Percentiles rank a stretch among this genome's conserved stretches.
Conservation (phyloP, 2,329 filamentous ascomycete species). For the Geosmithia putterillii region DNA sequence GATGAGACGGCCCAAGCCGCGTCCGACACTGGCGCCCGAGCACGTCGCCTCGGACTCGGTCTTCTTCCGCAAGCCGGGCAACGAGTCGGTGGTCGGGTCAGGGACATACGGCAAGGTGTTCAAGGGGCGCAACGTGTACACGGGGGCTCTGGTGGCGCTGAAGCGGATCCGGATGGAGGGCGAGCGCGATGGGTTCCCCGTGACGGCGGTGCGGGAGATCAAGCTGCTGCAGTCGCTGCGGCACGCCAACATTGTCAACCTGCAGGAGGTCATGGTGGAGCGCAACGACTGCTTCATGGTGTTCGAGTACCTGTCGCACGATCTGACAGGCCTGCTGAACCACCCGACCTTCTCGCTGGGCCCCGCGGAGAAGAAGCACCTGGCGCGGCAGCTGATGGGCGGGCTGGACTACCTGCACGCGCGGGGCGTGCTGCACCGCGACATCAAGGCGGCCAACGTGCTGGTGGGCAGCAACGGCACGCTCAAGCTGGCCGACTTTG, state of each 20-base stretch:
- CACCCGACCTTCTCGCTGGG: constrained; percentile 86
- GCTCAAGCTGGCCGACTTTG: constrained; percentile 91
- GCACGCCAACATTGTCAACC: constrained; percentile 69
- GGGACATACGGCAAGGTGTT: constrained; percentile 95
- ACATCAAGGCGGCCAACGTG: constrained; percentile 98
- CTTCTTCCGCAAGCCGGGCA: constrained; percentile 91
- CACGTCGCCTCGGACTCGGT: constrained; percentile 74
- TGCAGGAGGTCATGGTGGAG: constrained; percentile 95
- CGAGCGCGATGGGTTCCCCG: constrained; percentile 80
- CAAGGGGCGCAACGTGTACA: constrained; percentile 89
- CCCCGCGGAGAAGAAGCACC: constrained; percentile 77
- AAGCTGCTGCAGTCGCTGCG: constrained; percentile 80
- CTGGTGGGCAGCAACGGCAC: constrained; percentile 81
- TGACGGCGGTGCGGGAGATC: constrained; percentile 84
- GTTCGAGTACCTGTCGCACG: constrained; percentile 94
- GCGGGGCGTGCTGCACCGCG: constrained; percentile 86
- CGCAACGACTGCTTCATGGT: constrained; percentile 99
- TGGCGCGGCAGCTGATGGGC: constrained; percentile 86
- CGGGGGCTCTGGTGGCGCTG: constrained; percentile 67
- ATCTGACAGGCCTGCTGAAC: constrained; percentile 87
- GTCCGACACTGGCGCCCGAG: constrained; percentile 59
- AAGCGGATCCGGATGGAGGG: constrained; percentile 93
- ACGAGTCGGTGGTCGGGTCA: constrained; percentile 90
- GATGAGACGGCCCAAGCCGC: constrained; percentile 57
- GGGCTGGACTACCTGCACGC: constrained; percentile 88